Percentiles rank a stretch among this genome's conserved stretches.
phyloP scores from a whole-genome alignment of 768 basidiomycete genomes.

The Boletellus sp. region DNA sequence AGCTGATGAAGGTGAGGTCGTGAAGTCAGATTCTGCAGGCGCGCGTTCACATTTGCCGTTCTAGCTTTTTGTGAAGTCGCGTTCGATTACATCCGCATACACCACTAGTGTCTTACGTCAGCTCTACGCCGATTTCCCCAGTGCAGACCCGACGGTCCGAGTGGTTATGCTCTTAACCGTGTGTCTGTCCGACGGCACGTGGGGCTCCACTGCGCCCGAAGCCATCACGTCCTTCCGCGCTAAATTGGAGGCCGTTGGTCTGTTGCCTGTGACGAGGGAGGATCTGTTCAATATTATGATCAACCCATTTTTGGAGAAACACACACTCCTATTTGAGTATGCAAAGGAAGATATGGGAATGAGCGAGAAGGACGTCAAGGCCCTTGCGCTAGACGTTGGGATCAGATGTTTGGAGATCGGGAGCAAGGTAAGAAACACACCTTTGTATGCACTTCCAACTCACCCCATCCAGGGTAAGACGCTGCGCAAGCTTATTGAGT shows the following conservation, averaged over 20 bases:
- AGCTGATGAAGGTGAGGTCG: conserved; percentile 58
- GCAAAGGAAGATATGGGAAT: conserved; percentile 43
- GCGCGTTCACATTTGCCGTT: conserved; percentile 6
- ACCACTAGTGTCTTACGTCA: conserved; percentile 55
- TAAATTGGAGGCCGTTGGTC: conserved; percentile 52
- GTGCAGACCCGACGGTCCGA: conserved; percentile 55
- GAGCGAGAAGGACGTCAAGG: conserved; percentile 38
- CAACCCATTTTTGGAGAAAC: conserved; percentile 68
- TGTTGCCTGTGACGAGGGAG: conserved; percentile 52
- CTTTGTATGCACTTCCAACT: conserved; percentile 6
- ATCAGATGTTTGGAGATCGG: conserved; percentile 56
- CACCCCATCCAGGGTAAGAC: conserved; percentile 55
- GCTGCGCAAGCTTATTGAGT: conserved; percentile 53
- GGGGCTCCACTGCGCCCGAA: conserved; percentile 25
- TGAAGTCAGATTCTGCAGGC: neutral
- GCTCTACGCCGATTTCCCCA: conserved; percentile 66
- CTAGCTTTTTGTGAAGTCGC: conserved; percentile 67
- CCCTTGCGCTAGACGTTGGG: conserved; percentile 57
- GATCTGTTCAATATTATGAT: conserved; percentile 62
- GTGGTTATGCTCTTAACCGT: conserved; percentile 71
- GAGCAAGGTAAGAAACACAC: conserved; percentile 38
- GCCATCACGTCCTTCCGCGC: conserved; percentile 35
- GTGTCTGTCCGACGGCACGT: conserved; percentile 41
- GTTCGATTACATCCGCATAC: conserved; percentile 52
- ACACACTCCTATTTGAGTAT: conserved; percentile 49